Conservation (phyloP, 192 early-diverging fungal genomes). For the Entomortierella lignicola region DNA sequence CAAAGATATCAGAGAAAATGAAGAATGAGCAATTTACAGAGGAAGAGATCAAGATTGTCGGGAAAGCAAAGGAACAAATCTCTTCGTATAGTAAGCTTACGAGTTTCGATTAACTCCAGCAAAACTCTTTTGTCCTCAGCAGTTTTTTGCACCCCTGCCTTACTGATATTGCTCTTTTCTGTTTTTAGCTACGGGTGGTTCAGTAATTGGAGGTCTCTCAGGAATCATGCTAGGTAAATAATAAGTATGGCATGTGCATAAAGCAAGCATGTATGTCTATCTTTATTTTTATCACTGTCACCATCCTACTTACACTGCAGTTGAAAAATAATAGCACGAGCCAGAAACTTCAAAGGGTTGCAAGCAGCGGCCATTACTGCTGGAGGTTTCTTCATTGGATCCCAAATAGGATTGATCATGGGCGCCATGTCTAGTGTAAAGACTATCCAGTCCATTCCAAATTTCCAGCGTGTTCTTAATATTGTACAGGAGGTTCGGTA, state of each 20-base stretch:
- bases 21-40: slow-evolving; percentile 46
- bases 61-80: slow-evolving; percentile 42
- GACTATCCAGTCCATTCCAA: slow-evolving; percentile 50
- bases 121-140: too few species aligned
- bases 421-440: slow-evolving; percentile 40
- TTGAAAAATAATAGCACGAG: slow-evolving; percentile 10
- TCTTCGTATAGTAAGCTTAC: slow-evolving; percentile 33
- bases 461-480: slow-evolving; percentile 36
- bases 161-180: not conserved
- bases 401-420: slow-evolving; percentile 32
- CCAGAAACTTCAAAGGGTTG: slow-evolving; percentile 38
- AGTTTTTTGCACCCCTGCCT: too few species aligned
- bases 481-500: slow-evolving; percentile 52
- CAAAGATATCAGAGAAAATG: slow-evolving; percentile 46
- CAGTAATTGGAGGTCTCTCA: slow-evolving; percentile 26
- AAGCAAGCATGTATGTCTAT: not conserved
- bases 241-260: not conserved
- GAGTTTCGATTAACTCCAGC: too few species aligned
- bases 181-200: slow-evolving; percentile 32
- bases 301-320: not conserved
- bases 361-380: slow-evolving; percentile 17
- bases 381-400: slow-evolving; percentile 36
- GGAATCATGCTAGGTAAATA: slow-evolving; percentile 37
- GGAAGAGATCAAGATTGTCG: slow-evolving; percentile 51
- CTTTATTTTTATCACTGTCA: not conserved